Evolutionary conservation across 108 stramenopile genomes (phyloP), one percentile per base, ranked within the genome.

Genomic region (Mediolabrus comicus): DNA sequence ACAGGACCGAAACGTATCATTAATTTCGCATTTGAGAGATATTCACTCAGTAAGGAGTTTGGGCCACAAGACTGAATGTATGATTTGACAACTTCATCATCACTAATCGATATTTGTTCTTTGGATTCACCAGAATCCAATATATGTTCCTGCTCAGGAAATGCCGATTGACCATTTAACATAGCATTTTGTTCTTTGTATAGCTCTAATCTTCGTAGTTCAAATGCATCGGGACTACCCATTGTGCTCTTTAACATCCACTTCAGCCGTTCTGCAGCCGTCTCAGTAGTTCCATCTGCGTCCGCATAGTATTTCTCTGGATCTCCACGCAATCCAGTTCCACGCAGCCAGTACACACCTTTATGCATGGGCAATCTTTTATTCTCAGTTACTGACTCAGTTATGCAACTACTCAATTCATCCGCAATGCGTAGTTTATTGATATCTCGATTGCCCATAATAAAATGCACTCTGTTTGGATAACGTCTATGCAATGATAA

Each of bases 401-500:
- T n/a, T n/a, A n/a, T n/a, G 52, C 24, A 24, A 10, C 29, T 43
- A 3, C 83, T 81, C 66, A 96, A 27, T 74, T 91, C 91, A 58
- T 90, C 83, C 14, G 77, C 43, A 46, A 96, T 83, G 19, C 95
- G 72, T 52, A 96, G 75, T 74, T 96, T 96, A 53, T 96, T 96
- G 36, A 96, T 84, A 67, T 96, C 95, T 39, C 95, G 85, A 80
- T 96, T 96, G 2, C 95, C 95, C 82, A 93, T 69, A 2, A 96
- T 61, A 38, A 91, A 91, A 65, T 89, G 74, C 2, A 96, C 95
- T 25, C 88, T 80, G 52, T 87, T 52, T 0, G 88, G 86, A 72
- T 89, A 88, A 35, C 90, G 76, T 29, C 66, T 41, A 65, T 86
- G 79, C 67, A 96, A 71, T 56, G 84, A 80, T 29, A 93, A 52